A percentile compares a stretch with the other conserved stretches of the same genome.
Conservation (phyloP, 2,329 filamentous ascomycete genomes). For the Lecanoromycetidae sp. region DNA sequence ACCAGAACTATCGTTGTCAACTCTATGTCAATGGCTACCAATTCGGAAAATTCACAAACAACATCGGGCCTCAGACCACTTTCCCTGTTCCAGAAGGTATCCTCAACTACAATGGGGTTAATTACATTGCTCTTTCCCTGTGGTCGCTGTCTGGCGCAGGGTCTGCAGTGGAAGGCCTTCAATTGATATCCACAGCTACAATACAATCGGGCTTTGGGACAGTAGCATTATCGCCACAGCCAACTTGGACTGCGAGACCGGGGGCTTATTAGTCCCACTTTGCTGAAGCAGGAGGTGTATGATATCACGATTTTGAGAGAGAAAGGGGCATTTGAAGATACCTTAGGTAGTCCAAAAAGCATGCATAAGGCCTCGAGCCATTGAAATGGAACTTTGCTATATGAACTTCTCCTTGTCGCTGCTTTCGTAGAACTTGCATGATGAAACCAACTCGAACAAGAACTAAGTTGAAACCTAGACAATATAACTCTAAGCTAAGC, state of each 20-base stretch:
- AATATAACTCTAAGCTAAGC: no score
- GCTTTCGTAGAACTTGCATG: neutral
- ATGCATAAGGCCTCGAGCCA: neutral
- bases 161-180: slow-evolving; percentile 26
- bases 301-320: neutral
- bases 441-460: no score
- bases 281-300: neutral
- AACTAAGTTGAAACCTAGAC: neutral
- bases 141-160: slow-evolving; percentile 35
- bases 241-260: slow-evolving; percentile 3
- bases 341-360: neutral
- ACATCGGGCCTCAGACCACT: slow-evolving; percentile 39
- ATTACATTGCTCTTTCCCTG: slow-evolving; percentile 36
- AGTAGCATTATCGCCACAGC: slow-evolving; percentile 9
- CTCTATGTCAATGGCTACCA: slow-evolving; percentile 42
- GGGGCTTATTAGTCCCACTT: slow-evolving; percentile 8
- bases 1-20: slow-evolving; percentile 30
- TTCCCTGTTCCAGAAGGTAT: slow-evolving; percentile 43
- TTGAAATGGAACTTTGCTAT: neutral
- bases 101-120: slow-evolving; percentile 37
- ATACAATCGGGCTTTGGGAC: slow-evolving; percentile 12
- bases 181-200: slow-evolving; percentile 6
- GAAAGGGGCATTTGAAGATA: neutral
- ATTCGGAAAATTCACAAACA: slow-evolving; percentile 42
- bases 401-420: neutral